Evolutionary conservation across 2,329 filamentous ascomycete species (phyloP).

Genomic region (Alternaria sp.): DNA sequence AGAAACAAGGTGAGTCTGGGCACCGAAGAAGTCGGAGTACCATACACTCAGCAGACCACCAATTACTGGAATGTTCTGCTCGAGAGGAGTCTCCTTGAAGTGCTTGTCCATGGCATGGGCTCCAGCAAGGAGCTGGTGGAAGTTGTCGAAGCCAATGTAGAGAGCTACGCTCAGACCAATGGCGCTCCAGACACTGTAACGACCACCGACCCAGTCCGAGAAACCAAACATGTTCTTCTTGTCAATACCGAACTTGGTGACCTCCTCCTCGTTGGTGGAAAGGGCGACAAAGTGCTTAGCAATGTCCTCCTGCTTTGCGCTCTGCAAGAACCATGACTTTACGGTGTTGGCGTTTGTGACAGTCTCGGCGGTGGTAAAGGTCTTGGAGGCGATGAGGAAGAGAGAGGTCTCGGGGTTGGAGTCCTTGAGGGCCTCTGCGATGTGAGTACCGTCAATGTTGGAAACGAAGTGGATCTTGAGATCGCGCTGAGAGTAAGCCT

Average conservation of each 20-base stretch:
- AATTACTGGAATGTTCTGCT: slow-evolving; percentile 93
- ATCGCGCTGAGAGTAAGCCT: slow-evolving; percentile 86
- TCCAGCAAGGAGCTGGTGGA: slow-evolving; percentile 92
- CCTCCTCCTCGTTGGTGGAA: slow-evolving; percentile 93
- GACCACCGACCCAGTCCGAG: slow-evolving; percentile 96
- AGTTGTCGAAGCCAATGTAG: slow-evolving; percentile 97
- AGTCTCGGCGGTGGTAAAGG: slow-evolving; percentile 98
- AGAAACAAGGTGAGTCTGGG: slow-evolving; percentile 95
- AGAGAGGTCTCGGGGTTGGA: slow-evolving; percentile 98
- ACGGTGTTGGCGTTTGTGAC: slow-evolving; percentile 96
- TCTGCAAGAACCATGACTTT: slow-evolving; percentile 95
- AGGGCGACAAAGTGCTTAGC: slow-evolving; percentile 99
- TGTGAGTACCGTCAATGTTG: slow-evolving; percentile 99
- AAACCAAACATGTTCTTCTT: slow-evolving; percentile 99
- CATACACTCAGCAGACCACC: slow-evolving; percentile 94
- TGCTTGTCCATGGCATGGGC: slow-evolving; percentile 99
- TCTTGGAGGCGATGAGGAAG: slow-evolving; percentile 98
- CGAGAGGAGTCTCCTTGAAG: slow-evolving; percentile 88
- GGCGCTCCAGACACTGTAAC: slow-evolving; percentile 98
- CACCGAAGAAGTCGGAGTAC: slow-evolving; percentile 99
- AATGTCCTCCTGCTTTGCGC: slow-evolving; percentile 78
- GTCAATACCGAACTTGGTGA: slow-evolving; percentile 98
- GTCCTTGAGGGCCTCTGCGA: slow-evolving; percentile 86
- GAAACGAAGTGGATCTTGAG: slow-evolving; percentile 97
- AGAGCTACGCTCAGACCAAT: slow-evolving; percentile 94